Conservation (phyloP, 306 rosid genomes). For the Mimosa pudica region DNA sequence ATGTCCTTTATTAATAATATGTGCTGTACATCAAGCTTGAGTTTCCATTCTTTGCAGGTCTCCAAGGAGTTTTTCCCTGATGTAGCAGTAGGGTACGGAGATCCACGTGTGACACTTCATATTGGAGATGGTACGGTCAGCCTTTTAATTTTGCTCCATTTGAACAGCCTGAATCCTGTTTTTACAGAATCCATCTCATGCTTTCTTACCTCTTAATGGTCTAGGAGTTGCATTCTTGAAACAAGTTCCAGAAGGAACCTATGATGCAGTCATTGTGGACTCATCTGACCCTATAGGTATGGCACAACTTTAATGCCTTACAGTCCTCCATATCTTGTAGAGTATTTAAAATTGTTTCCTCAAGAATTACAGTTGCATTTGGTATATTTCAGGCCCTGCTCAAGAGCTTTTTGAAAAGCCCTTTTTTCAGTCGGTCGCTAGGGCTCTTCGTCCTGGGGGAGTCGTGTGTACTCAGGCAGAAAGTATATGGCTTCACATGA, state of each 20-base stretch:
- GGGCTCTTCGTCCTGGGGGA: conserved; percentile 97
- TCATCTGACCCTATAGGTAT: conserved; percentile 98
- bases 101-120: conserved; percentile 86
- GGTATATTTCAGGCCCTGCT: conserved; percentile 80
- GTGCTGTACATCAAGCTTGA: conserved; percentile 8
- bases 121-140: conserved; percentile 81
- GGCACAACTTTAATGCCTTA: conserved; percentile 1
- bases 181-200: conserved; percentile 21
- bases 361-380: conserved; percentile 18
- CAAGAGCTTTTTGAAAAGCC: conserved; percentile 98
- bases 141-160: conserved; percentile 6
- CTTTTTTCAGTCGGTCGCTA: conserved; percentile 74
- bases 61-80: conserved; percentile 86
- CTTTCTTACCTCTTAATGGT: conserved; percentile 36
- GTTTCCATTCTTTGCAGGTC: conserved; percentile 52
- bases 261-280: conserved; percentile 96
- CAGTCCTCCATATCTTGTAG: background rate
- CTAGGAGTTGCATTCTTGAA: conserved; percentile 94
- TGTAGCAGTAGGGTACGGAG: conserved; percentile 78
- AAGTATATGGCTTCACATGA: conserved; percentile 99
- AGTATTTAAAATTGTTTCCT: conserved; percentile 22
- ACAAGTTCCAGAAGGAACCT: conserved; percentile 81
- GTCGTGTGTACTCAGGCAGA: conserved; percentile 97
- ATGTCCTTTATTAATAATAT: conserved; percentile 11
- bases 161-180: background rate